Base-by-base conservation (phyloP, 139 green algal species). In the Chlorella sp. region DNA sequence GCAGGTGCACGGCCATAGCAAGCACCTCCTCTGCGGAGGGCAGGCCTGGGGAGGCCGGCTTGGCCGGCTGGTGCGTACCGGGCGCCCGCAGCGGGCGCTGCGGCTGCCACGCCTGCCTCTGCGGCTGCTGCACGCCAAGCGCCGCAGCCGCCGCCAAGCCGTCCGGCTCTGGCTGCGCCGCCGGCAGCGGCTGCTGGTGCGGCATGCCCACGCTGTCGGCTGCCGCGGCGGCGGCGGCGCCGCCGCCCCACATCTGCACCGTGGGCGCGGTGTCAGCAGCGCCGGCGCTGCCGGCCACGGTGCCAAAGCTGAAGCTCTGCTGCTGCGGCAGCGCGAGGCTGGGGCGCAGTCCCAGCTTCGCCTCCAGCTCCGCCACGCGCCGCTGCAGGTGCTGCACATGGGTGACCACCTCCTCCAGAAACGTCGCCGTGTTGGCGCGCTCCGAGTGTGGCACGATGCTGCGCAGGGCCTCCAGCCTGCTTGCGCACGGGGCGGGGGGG, bases 401-500 rank as follows among this genome's bases (percentile, higher is more conserved):
- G 38, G 79, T 87, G 64, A 95, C 87, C 5, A 92, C 85, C 73
- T 96, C 90, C 63, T 96, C 91, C 21, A 96, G 53, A 62, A 96
- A 96, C 53, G 65, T 73, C 12, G 91, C 91, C 8, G 92, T 97
- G 85, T 97, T 97, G 43, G 91, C 84, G 0, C 92, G 85, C 74
- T 97, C 92, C 0, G 86, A 77, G 67, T 97, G 91, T 0, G 92
- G 92, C 66, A 96, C 90, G 5, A 96, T 56, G 60, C 87, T 77
- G 1, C 92, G 80, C 50, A 95, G 79, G 8, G 79, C 50, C 27
- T 95, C 92, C 48, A 95, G 63, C 76, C 89, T 87, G 81, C 73
- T 76, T 29, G 41, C 25, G 41, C 25, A n/a, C n/a, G n/a, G n/a
- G n/a, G n/a, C n/a, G n/a, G n/a, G n/a, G n/a, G n/a, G n/a, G 15